phyloP scores from a whole-genome alignment of 1,284 basidiomycete genomes.

The Puccinia polysora region DNA sequence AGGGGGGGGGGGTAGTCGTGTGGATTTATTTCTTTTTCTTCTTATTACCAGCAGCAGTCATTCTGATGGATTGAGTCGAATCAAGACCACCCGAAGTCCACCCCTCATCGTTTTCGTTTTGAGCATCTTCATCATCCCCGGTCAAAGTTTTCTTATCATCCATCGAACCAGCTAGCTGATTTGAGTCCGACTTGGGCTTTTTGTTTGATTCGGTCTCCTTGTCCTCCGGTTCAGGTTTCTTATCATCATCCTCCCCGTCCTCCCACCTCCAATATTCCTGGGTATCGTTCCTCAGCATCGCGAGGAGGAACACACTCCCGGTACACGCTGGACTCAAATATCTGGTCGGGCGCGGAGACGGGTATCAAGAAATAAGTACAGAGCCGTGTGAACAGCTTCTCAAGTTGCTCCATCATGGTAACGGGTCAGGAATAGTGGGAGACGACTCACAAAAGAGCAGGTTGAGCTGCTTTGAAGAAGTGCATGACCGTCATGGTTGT shows the following conservation, averaged over 20 bases:
- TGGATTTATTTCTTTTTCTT: constrained; percentile 23
- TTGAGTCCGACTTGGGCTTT: background rate
- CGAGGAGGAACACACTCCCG: constrained; percentile 61
- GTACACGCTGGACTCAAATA: constrained; percentile 64
- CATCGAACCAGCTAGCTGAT: background rate
- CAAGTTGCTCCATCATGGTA: too few relatives aligned
- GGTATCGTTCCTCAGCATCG: constrained; percentile 61
- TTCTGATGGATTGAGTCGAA: background rate
- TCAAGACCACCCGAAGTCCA: constrained; percentile 29
- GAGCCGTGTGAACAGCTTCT: too few relatives aligned
- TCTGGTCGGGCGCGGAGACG: constrained; percentile 13
- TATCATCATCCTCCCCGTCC: constrained; percentile 54
- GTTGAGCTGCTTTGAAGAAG: constrained; percentile 71
- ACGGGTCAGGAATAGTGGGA: background rate
- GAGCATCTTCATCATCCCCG: too few relatives aligned
- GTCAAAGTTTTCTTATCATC: background rate
- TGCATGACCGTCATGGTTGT: constrained; percentile 88
- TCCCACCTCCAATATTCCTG: constrained; percentile 63
- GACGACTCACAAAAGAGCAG: constrained; percentile 74
- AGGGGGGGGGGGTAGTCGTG: background rate
- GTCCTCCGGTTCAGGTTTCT: constrained; percentile 44
- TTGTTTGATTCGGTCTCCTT: constrained; percentile 5
- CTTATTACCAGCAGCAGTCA: constrained; percentile 28
- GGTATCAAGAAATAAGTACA: too few relatives aligned
- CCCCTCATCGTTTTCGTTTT: constrained; percentile 12